Conservation (phyloP, 768 basidiomycete genomes). For the Boletus rufocinnamomeus region DNA sequence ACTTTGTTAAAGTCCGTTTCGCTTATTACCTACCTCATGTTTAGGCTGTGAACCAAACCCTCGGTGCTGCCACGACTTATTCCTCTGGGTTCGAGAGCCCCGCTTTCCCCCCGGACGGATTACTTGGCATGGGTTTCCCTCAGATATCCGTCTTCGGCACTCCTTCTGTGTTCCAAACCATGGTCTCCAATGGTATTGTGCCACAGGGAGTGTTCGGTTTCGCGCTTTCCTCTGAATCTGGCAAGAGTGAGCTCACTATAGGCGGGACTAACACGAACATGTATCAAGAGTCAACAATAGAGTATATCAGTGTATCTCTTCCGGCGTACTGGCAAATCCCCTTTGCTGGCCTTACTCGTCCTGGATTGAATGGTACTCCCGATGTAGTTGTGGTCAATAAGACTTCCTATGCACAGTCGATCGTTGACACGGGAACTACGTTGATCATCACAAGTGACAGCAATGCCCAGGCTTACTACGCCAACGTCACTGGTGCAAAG, state of each 20-base stretch:
- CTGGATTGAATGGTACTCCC: conserved; percentile 19
- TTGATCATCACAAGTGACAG: conserved; percentile 30
- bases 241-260: conserved; percentile 53
- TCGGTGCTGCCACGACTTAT: conserved; percentile 46
- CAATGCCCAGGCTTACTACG: conserved; percentile 32
- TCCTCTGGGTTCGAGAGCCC: conserved; percentile 32
- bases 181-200: conserved; percentile 39
- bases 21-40: neutral
- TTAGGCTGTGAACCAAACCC: conserved; percentile 40
- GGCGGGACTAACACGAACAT: conserved; percentile 51
- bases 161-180: conserved; percentile 47
- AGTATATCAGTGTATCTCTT: conserved; percentile 36
- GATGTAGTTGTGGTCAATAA: conserved; percentile 29
- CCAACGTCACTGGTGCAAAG: conserved; percentile 32
- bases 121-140: conserved; percentile 47
- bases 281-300: conserved; percentile 47
- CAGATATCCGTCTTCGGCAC: conserved; percentile 38
- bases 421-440: conserved; percentile 39
- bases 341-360: conserved; percentile 32
- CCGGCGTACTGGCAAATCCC: conserved; percentile 42
- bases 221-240: conserved; percentile 42
- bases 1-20: conserved; percentile 3
- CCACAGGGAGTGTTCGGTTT: conserved; percentile 47
- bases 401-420: conserved; percentile 27
- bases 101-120: conserved; percentile 40